Conservation (phyloP, 768 basidiomycete species). For the Pholiota conissans region DNA sequence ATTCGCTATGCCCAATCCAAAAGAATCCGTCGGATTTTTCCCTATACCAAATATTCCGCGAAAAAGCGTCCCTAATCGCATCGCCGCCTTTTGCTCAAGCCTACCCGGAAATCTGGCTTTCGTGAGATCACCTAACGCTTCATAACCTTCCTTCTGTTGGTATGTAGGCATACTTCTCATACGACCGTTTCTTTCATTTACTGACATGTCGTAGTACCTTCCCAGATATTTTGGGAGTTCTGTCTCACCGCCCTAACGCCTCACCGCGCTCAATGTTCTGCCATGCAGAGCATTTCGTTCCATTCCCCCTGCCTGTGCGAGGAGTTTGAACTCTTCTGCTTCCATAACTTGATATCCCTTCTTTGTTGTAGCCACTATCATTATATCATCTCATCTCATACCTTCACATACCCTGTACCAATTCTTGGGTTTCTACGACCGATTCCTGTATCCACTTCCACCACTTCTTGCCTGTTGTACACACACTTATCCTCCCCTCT, state of each 20-base stretch:
- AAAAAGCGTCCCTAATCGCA: constrained; percentile 19
- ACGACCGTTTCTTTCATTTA: constrained; percentile 7
- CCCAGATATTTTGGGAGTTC: not conserved
- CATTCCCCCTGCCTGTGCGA: not conserved
- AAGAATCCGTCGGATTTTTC: constrained; percentile 27
- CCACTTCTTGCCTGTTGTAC: not conserved
- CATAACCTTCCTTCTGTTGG: constrained; percentile 12
- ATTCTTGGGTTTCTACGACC: not conserved
- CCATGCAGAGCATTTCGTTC: not conserved
- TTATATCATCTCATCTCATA: not conserved
- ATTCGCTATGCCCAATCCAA: constrained; percentile 20
- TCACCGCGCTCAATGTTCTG: not conserved
- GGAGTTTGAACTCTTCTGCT: not conserved
- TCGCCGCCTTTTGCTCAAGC: constrained; percentile 26
- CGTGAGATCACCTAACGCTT: constrained; percentile 14
- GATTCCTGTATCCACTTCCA: not conserved
- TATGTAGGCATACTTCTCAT: constrained; percentile 17
- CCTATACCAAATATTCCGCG: constrained; percentile 21
- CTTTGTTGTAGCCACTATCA: not conserved
- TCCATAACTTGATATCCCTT: not conserved
- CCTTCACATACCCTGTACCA: not conserved
- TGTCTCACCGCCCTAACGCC: not conserved
- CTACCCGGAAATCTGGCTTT: constrained; percentile 21
- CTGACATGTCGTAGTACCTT: not conserved
- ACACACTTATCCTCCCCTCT: not conserved